Percentiles rank a stretch among this genome's conserved stretches.
Conservation (phyloP, 1,139 yeast species). For the Geotrichum restrictum region DNA sequence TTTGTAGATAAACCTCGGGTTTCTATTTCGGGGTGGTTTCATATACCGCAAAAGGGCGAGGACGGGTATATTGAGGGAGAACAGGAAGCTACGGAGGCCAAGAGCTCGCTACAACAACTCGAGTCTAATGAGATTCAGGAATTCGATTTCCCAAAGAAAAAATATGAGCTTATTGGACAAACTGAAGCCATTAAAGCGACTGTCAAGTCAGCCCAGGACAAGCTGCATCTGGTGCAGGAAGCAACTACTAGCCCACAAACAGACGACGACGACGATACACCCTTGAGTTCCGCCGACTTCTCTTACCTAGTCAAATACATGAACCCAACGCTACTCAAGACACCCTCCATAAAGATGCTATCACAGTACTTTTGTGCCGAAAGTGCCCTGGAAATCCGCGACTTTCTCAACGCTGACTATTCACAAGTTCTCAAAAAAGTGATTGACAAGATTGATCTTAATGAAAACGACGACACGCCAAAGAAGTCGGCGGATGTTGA, state of each 20-base stretch:
- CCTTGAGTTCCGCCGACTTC: constrained; percentile 39
- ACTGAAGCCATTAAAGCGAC: not conserved
- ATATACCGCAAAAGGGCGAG: constrained; percentile 91
- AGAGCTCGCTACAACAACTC: constrained; percentile 74
- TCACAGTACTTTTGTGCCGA: constrained; percentile 56
- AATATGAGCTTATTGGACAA: constrained; percentile 6
- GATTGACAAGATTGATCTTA: constrained; percentile 46
- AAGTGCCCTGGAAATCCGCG: constrained; percentile 63
- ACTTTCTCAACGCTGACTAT: constrained; percentile 57
- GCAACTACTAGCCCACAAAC: constrained; percentile 33
- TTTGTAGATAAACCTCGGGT: constrained; percentile 82
- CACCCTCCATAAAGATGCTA: constrained; percentile 44
- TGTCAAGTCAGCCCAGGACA: constrained; percentile 65
- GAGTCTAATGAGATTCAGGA: constrained; percentile 75
- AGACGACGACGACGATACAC: constrained; percentile 24
- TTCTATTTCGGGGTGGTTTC: constrained; percentile 98
- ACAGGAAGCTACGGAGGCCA: constrained; percentile 69
- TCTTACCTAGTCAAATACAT: constrained; percentile 51
- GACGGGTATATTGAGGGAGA: constrained; percentile 73
- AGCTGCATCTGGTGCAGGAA: constrained; percentile 22
- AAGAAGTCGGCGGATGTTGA: constrained; percentile 51
- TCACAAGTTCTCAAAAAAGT: constrained; percentile 47
- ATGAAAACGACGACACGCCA: constrained; percentile 57
- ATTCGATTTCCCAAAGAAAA: constrained; percentile 62
- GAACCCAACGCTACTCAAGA: constrained; percentile 52